These are phyloP conservation scores for Litsea cubeba DNA, from an alignment of 164 flowering plant species.

Conservation along the genomic window DNA sequence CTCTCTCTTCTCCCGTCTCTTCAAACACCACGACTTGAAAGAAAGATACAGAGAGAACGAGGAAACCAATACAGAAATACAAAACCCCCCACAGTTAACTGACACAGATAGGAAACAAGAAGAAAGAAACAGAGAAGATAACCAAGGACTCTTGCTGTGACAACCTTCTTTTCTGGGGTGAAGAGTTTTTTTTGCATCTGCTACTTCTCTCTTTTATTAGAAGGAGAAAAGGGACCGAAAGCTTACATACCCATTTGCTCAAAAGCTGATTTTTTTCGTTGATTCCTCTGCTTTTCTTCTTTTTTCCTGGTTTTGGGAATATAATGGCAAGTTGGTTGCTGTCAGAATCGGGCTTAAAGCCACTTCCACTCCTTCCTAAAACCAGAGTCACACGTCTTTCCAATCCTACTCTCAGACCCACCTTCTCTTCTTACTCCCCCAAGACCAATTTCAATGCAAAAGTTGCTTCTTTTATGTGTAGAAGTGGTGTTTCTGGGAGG, in stretches of 20 bases:
- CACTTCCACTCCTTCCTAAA: constrained; percentile 20
- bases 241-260: not conserved
- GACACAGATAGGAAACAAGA: no score
- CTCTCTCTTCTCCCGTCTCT: no score
- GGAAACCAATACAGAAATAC: no score
- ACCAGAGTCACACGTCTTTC: not conserved
- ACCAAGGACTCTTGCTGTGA: no score
- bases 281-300: not conserved
- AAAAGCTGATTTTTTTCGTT: not conserved
- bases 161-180: not conserved
- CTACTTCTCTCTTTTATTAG: not conserved
- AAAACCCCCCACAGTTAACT: no score
- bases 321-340: constrained; percentile 4
- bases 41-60: no score
- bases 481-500: constrained; percentile 3
- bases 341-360: constrained; percentile 41
- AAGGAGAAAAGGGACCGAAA: not conserved
- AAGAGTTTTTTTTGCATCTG: not conserved
- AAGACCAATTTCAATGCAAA: constrained; percentile 3
- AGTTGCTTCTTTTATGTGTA: no score
- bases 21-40: no score
- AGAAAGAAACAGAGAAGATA: no score
- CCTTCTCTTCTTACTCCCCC: not conserved
- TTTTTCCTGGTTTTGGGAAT: not conserved
- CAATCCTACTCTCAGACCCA: not conserved